These are phyloP conservation scores for Penicillium sp. DNA, from an alignment of 2,329 filamentous ascomycete genomes.

Conservation along the genomic window DNA sequence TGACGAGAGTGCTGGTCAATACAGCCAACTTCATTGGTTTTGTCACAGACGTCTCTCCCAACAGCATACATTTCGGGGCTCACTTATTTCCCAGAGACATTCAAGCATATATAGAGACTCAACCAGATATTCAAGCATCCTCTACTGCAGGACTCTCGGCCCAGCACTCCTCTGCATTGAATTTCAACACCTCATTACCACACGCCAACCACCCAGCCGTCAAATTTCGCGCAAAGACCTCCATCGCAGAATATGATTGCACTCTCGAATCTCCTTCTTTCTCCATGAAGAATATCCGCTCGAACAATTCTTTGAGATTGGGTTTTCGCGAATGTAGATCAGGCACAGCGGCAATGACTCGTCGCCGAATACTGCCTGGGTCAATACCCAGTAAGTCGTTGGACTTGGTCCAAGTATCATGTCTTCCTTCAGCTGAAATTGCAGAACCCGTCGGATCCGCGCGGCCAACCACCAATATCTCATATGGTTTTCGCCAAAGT, in stretches of 20 bases:
- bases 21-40: too few species aligned
- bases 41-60: too few species aligned
- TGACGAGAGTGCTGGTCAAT: too few species aligned
- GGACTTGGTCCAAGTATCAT: background rate
- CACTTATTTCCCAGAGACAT: too few species aligned
- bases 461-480: constrained; percentile 48
- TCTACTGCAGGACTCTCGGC: constrained; percentile 5
- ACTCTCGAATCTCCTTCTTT: background rate
- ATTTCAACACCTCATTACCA: constrained; percentile 58
- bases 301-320: constrained; percentile 52
- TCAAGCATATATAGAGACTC: too few species aligned
- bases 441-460: constrained; percentile 8
- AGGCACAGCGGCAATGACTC: constrained; percentile 54
- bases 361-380: constrained; percentile 32
- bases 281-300: constrained; percentile 39
- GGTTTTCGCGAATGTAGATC: constrained; percentile 63
- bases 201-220: constrained; percentile 57
- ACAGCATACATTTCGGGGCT: too few species aligned
- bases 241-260: constrained; percentile 46
- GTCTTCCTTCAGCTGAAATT: too few species aligned
- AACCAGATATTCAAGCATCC: too few species aligned
- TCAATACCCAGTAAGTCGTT: constrained; percentile 6
- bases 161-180: constrained; percentile 53
- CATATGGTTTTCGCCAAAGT: constrained; percentile 57
- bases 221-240: constrained; percentile 56